Conservation (phyloP, 139 green algal genomes). For the Coelastrella sp. region DNA sequence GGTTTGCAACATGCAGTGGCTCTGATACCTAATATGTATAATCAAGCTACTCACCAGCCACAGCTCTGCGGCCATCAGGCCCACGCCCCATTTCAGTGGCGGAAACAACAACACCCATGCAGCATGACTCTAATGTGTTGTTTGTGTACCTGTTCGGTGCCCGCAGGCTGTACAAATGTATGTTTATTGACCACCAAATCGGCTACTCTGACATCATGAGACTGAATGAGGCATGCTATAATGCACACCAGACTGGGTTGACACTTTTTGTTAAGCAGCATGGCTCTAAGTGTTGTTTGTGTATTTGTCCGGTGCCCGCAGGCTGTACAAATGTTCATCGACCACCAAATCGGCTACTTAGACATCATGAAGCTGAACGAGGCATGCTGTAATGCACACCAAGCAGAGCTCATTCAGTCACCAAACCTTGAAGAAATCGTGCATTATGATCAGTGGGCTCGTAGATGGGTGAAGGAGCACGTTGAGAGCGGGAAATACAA, state of each 20-base stretch:
- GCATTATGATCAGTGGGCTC: constrained; percentile 95
- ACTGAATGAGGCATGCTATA: constrained; percentile 93
- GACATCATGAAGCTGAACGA: constrained; percentile 96
- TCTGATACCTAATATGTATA: too few relatives aligned
- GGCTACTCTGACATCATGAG: constrained; percentile 96
- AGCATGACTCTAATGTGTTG: neutral
- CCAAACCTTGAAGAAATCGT: constrained; percentile 96
- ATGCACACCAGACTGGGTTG: constrained; percentile 89
- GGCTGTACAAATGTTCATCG: constrained; percentile 97
- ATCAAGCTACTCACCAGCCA: too few relatives aligned
- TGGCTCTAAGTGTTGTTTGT: neutral
- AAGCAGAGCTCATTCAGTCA: constrained; percentile 75
- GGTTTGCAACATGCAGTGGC: too few relatives aligned
- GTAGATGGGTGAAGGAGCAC: constrained; percentile 74
- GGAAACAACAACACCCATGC: too few relatives aligned
- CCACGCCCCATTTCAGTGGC: too few relatives aligned
- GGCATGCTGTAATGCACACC: constrained; percentile 93
- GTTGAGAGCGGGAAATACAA: constrained; percentile 56
- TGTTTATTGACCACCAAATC: constrained; percentile 95
- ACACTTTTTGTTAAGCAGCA: too few relatives aligned
- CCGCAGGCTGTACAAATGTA: constrained; percentile 96
- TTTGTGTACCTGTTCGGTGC: neutral
- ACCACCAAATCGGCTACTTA: constrained; percentile 94
- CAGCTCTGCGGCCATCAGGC: too few relatives aligned
- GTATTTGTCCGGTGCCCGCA: constrained; percentile 36